These are phyloP conservation scores for Stagonosporopsis vannaccii DNA, from an alignment of 2,329 filamentous ascomycete species.

Conservation along the genomic window DNA sequence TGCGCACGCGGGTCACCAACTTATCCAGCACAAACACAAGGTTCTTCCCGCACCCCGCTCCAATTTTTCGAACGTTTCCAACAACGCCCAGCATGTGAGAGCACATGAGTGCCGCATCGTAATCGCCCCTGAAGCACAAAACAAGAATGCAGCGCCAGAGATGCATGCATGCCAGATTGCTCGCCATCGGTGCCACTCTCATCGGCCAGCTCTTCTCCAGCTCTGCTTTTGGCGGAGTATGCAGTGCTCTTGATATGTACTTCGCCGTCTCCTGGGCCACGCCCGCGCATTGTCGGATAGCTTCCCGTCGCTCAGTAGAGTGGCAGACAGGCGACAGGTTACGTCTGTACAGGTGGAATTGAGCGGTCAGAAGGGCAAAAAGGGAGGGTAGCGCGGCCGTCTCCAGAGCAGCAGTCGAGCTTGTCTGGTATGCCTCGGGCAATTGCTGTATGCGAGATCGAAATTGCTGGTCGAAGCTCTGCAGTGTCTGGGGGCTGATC, in stretches of 20 bases:
- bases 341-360: constrained; percentile 86
- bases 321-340: constrained; percentile 80
- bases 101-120: constrained; percentile 74
- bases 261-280: constrained; percentile 80
- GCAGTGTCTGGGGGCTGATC: constrained; percentile 71
- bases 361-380: constrained; percentile 79
- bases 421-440: constrained; percentile 74
- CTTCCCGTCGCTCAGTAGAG: constrained; percentile 69
- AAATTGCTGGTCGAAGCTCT: constrained; percentile 84
- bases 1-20: constrained; percentile 65
- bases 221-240: constrained; percentile 46
- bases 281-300: constrained; percentile 78
- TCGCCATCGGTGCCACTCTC: constrained; percentile 71
- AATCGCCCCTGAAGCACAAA: constrained; percentile 76
- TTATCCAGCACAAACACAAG: constrained; percentile 79
- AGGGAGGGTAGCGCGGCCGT: constrained; percentile 77
- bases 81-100: constrained; percentile 75
- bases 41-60: constrained; percentile 80
- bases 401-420: constrained; percentile 72
- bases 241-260: constrained; percentile 73
- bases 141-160: constrained; percentile 87
- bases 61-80: constrained; percentile 73
- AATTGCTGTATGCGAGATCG: constrained; percentile 76
- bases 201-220: constrained; percentile 57
- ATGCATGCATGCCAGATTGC: constrained; percentile 79